Conservation (phyloP, 2,329 filamentous ascomycete genomes). For the Xylaria sp. region DNA sequence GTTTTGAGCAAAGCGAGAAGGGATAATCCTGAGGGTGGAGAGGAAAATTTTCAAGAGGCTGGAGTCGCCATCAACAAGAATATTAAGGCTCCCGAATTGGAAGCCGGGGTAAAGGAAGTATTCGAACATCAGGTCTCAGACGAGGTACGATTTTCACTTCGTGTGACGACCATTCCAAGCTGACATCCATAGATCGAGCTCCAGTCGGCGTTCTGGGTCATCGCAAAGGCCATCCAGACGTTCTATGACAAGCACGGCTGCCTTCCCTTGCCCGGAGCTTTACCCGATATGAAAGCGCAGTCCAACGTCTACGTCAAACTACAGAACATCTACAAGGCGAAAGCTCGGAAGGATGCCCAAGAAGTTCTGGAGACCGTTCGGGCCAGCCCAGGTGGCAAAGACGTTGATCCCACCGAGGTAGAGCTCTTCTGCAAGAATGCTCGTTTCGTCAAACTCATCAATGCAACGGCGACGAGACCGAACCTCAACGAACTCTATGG, state of each 20-base stretch:
- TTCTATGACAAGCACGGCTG: slow-evolving; percentile 76
- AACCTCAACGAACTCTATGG: slow-evolving; percentile 57
- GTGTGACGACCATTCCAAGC: slow-evolving; percentile 13
- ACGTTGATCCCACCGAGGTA: slow-evolving; percentile 72
- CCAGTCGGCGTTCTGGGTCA: slow-evolving; percentile 79
- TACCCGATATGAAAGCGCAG: slow-evolving; percentile 98
- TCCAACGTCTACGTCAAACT: slow-evolving; percentile 87
- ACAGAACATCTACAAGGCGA: slow-evolving; percentile 90
- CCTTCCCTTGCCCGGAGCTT: slow-evolving; percentile 80
- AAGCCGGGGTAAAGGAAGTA: slow-evolving; percentile 72
- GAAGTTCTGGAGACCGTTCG: slow-evolving; percentile 73
- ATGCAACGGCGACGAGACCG: slow-evolving; percentile 49
- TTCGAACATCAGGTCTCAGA: slow-evolving; percentile 65
- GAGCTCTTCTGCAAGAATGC: slow-evolving; percentile 96
- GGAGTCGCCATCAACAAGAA: slow-evolving; percentile 84
- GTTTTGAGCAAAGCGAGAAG: slow-evolving; percentile 70
- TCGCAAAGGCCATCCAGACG: slow-evolving; percentile 74
- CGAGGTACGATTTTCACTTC: slow-evolving; percentile 54
- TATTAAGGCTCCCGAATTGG: slow-evolving; percentile 69
- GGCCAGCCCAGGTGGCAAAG: slow-evolving; percentile 49
- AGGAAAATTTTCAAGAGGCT: slow-evolving; percentile 97
- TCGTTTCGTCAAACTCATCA: slow-evolving; percentile 87
- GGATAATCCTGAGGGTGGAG: slow-evolving; percentile 78
- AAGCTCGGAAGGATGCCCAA: slow-evolving; percentile 76
- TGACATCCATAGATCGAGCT: slow-evolving; percentile 45